These are phyloP conservation scores for Haematococcus sp. DNA, from an alignment of 139 green algal genomes.

Conservation along the genomic window DNA sequence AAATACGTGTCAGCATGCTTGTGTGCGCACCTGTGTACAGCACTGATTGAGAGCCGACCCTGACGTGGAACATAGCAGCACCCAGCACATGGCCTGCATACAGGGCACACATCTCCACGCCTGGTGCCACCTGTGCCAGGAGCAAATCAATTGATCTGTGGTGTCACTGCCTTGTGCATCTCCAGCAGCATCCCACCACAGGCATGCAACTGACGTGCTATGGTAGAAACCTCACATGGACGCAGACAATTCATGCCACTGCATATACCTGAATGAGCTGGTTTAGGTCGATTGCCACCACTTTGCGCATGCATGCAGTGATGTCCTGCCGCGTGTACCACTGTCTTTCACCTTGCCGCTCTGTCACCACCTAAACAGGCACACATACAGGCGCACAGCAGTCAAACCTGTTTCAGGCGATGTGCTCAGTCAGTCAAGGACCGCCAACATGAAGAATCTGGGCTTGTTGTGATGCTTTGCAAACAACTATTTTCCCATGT, in stretches of 20 bases:
- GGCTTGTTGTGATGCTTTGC: too few species aligned
- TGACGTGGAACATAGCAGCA: constrained; percentile 60
- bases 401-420: too few species aligned
- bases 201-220: too few species aligned
- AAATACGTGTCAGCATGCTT: background rate
- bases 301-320: constrained; percentile 28
- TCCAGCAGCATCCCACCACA: too few species aligned
- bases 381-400: too few species aligned
- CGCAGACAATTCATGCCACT: too few species aligned
- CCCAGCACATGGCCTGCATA: constrained; percentile 68
- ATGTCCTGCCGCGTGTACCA: constrained; percentile 50
- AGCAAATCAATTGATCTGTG: too few species aligned
- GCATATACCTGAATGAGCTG: constrained; percentile 28
- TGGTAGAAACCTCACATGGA: too few species aligned
- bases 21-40: constrained; percentile 39
- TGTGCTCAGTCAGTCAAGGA: too few species aligned
- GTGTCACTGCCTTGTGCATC: too few species aligned
- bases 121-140: constrained; percentile 14
- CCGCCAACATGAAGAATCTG: too few species aligned
- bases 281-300: constrained; percentile 41
- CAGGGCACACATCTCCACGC: constrained; percentile 50
- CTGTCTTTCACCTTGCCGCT: constrained; percentile 21
- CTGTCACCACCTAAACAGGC: constrained; percentile 28
- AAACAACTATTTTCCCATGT: too few species aligned
- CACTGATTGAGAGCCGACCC: constrained; percentile 25